Base-by-base conservation (phyloP, 352 stramenopile species). In the Peronospora belbahrii region DNA sequence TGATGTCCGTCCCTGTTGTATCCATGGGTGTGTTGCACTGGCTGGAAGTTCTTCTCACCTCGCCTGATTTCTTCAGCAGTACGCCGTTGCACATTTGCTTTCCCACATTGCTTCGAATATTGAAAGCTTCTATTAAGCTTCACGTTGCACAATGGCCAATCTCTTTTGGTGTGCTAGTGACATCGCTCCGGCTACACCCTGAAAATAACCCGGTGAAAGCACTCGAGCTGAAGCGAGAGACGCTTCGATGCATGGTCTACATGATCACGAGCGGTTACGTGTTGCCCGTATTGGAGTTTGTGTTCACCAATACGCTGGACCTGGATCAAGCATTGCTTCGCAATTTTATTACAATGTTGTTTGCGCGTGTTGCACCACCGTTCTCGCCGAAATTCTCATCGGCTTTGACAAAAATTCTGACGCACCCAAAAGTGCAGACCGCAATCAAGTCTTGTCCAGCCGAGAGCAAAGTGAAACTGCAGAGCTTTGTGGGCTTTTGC, bases 201-300 rank as follows among this genome's bases (percentile, higher is more conserved):
- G 82, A 91, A 14, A 71, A 86, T 20, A 91, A 94, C 23, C 77
- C 82, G 1, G 79, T 94, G 30, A 94, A 94, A 67, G 74, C 77
- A 11, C 60, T 94, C 0, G 82, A 94, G 36, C 59, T 91, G 28
- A 91, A 91, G 51, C 74, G 80, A 0, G 82, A 94, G 49, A 84
- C 79, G 11, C 64, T 94, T 31, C 73, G 82, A 1, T 88, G 70
- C 27, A 91, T 94, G 82, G 77, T 89, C 14, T 88, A 85, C 43
- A 85, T 94, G 71, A 88, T 94, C 52, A 89, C 79, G 4, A 85
- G 71, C 48, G 82, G 82, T 28, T 94, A 94, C 30, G 79, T 94
- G 5, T 49, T 94, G 14, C 82, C 82, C 0, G 79, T 94, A 13
- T 56, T 94, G 14, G 77, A 91, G 53, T 94, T 90, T 42, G 71